Conservation (phyloP, 352 stramenopile species). For the Poterioochromonas sp. region DNA sequence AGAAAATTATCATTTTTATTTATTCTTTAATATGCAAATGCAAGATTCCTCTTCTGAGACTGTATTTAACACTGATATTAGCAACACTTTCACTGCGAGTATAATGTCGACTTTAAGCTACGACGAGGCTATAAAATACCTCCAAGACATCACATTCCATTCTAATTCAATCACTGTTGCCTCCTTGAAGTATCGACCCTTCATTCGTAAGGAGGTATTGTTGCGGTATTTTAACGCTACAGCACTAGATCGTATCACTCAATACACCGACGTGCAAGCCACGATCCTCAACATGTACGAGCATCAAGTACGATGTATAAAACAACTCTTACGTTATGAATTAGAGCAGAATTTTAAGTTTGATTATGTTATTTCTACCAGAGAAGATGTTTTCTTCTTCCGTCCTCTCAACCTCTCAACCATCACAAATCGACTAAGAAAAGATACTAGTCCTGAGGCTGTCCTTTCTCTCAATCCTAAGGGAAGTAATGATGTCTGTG, state of each 20-base stretch:
- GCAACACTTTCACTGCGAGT: neutral
- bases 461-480: neutral
- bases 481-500: too few species aligned
- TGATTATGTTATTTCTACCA: neutral
- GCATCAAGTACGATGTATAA: neutral
- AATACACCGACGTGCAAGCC: neutral
- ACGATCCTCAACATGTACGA: neutral
- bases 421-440: neutral
- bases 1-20: neutral
- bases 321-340: neutral
- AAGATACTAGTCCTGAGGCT: neutral
- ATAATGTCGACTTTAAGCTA: neutral
- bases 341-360: neutral
- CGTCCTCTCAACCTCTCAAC: neutral
- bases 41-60: neutral
- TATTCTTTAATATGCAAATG: neutral
- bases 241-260: neutral
- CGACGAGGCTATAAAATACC: neutral
- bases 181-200: neutral
- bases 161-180: neutral
- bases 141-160: neutral
- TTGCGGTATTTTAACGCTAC: neutral
- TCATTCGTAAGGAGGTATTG: neutral
- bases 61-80: neutral
- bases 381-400: neutral